Evolutionary conservation across 306 rosid genomes (phyloP).

Genomic region (Cotoneaster glaucophyllus): DNA sequence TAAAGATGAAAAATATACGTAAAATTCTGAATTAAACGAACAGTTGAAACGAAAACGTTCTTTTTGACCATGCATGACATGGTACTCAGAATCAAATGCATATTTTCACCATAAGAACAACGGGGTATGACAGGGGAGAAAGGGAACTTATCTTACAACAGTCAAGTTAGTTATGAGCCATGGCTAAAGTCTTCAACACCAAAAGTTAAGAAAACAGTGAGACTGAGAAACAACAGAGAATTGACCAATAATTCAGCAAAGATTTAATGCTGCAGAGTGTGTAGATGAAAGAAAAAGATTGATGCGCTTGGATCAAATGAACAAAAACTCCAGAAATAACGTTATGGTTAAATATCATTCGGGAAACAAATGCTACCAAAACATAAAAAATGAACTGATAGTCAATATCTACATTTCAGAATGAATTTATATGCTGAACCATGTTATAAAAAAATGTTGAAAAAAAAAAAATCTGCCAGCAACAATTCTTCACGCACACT

Average conservation of each 20-base stretch:
- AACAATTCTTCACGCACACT: conserved; percentile 5
- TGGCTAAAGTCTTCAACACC: not conserved
- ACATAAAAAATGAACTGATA: not conserved
- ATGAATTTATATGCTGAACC: conserved; percentile 2
- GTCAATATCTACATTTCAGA: not conserved
- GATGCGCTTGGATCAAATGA: not conserved
- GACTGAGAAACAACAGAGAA: not conserved
- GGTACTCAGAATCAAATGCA: not conserved
- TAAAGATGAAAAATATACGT: not conserved
- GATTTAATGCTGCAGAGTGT: not conserved
- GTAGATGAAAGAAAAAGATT: not conserved
- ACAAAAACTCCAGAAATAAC: not conserved
- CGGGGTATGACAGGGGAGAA: not conserved
- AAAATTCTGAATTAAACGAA: not conserved
- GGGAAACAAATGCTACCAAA: not conserved
- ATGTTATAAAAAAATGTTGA: not conserved
- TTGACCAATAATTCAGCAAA: not conserved
- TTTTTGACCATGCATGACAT: not conserved
- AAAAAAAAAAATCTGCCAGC: not conserved
- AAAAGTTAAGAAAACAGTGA: not conserved
- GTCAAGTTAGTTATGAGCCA: not conserved
- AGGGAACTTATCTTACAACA: not conserved
- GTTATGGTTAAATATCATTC: not conserved
- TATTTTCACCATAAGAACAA: not conserved
- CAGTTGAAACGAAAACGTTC: not conserved